Conservation (phyloP, 202 grass and related monocot genomes). For the Alloteropsis angusta region DNA sequence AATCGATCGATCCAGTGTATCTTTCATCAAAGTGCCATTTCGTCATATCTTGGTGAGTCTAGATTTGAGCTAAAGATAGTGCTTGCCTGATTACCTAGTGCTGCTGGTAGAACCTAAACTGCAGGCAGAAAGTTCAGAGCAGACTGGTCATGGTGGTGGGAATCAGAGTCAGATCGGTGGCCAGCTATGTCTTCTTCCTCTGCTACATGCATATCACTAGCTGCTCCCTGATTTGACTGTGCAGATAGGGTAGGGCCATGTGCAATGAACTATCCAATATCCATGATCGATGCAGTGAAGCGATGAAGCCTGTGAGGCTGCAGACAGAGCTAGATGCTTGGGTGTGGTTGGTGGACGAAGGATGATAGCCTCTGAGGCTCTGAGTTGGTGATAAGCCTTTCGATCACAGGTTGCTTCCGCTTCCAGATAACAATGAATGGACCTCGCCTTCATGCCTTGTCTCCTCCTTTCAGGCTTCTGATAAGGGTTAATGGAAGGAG, state of each 20-base stretch:
- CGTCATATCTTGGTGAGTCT: slow-evolving; percentile 7
- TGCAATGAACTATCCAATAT: neutral
- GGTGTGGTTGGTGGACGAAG: slow-evolving; percentile 17
- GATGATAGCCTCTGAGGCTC: slow-evolving; percentile 11
- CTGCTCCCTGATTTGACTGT: neutral
- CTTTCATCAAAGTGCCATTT: neutral
- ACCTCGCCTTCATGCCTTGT: neutral
- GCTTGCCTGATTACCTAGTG: neutral
- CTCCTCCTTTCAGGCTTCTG: slow-evolving; percentile 19
- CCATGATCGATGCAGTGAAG: slow-evolving; percentile 12
- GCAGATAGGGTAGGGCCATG: slow-evolving; percentile 6
- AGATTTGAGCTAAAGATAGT: slow-evolving; percentile 8
- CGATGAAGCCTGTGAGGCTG: neutral
- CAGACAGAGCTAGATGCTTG: neutral
- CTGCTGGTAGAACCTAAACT: slow-evolving; percentile 14
- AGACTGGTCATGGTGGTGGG: neutral
- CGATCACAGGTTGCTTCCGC: neutral
- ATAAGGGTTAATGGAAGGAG: slow-evolving; percentile 24
- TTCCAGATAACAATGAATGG: slow-evolving; percentile 21
- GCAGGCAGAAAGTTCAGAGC: slow-evolving; percentile 23
- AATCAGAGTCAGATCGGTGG: slow-evolving; percentile 17
- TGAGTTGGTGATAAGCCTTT: slow-evolving; percentile 23
- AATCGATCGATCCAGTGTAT: neutral
- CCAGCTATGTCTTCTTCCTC: slow-evolving; percentile 22
- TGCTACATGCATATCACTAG: slow-evolving; percentile 7